Evolutionary conservation across 2,329 filamentous ascomycete species (phyloP).

Genomic region (Aureobasidium pullulans): DNA sequence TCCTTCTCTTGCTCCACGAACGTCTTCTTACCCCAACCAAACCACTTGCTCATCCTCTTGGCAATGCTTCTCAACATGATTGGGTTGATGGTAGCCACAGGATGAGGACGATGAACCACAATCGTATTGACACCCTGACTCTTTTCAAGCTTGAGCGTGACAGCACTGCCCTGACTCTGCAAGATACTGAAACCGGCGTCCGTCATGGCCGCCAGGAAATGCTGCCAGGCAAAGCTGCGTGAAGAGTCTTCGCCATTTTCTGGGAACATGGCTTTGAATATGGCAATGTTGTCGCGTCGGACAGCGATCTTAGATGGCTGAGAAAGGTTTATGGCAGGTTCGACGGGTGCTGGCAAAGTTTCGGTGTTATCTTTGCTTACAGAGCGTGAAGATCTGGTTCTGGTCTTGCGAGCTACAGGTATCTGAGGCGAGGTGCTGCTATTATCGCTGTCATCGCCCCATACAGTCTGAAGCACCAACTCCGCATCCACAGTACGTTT

Average conservation of each 20-base stretch:
- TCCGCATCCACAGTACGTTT: neutral
- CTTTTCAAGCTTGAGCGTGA: neutral
- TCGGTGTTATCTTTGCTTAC: neutral
- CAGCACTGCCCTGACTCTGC: slow-evolving; percentile 10
- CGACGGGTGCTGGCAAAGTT: neutral
- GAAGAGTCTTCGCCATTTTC: neutral
- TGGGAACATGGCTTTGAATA: neutral
- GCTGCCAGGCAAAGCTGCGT: slow-evolving; percentile 2
- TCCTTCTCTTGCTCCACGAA: neutral
- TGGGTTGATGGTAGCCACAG: slow-evolving; percentile 10
- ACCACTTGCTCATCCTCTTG: slow-evolving; percentile 13
- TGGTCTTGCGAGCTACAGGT: neutral
- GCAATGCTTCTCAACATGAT: slow-evolving; percentile 16
- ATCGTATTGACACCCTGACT: neutral
- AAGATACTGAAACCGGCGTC: slow-evolving; percentile 13
- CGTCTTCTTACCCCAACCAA: slow-evolving; percentile 11
- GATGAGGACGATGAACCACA: slow-evolving; percentile 16
- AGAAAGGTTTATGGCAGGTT: neutral
- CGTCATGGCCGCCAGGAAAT: slow-evolving; percentile 10
- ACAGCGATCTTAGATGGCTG: neutral
- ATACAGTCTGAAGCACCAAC: too few species aligned
- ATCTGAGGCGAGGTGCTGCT: neutral
- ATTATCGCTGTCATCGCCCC: neutral
- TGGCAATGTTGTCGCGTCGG: neutral
- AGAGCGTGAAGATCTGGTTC: neutral